These are phyloP conservation scores for Daldinia childiae DNA, from an alignment of 495 filamentous ascomycete genomes.

Conservation along the genomic window DNA sequence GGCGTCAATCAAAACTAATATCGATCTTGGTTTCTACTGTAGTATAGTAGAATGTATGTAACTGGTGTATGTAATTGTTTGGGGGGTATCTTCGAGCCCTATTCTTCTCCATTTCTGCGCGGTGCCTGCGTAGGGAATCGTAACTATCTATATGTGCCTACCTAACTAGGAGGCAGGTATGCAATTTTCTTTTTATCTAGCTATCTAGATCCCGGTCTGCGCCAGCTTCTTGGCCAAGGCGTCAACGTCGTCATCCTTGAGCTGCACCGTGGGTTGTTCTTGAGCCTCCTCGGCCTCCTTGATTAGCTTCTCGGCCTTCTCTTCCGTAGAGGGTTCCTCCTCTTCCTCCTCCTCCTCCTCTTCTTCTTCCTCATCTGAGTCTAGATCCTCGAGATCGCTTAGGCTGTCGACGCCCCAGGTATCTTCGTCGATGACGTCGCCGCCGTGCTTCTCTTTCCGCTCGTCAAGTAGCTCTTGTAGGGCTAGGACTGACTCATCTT, in stretches of 20 bases:
- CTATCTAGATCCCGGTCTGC: slow-evolving; percentile 64
- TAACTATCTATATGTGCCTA: slow-evolving; percentile 5
- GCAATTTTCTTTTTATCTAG: background rate
- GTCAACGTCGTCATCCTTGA: slow-evolving; percentile 83
- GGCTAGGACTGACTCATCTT: slow-evolving; percentile 69
- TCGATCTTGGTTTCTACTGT: background rate
- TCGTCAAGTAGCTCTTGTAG: slow-evolving; percentile 63
- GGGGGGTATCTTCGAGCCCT: background rate
- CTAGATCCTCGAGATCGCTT: slow-evolving; percentile 80
- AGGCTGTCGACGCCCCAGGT: slow-evolving; percentile 87
- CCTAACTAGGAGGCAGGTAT: background rate
- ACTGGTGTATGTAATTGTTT: no score
- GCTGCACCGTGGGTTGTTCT: slow-evolving; percentile 74
- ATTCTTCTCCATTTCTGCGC: background rate
- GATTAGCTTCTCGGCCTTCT: slow-evolving; percentile 69
- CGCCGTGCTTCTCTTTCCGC: slow-evolving; percentile 69
- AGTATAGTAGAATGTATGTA: background rate
- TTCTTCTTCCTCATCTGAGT: slow-evolving; percentile 76
- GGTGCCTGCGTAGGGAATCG: background rate
- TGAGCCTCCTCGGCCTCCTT: slow-evolving; percentile 78
- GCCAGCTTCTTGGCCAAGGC: slow-evolving; percentile 76
- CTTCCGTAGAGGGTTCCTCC: slow-evolving; percentile 63
- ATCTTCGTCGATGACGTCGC: slow-evolving; percentile 67
- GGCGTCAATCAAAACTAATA: background rate
- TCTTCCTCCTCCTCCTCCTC: slow-evolving; percentile 74